Evolutionary conservation across 495 filamentous ascomycete genomes (phyloP).

Genomic region (Lentithecium fluviatile): DNA sequence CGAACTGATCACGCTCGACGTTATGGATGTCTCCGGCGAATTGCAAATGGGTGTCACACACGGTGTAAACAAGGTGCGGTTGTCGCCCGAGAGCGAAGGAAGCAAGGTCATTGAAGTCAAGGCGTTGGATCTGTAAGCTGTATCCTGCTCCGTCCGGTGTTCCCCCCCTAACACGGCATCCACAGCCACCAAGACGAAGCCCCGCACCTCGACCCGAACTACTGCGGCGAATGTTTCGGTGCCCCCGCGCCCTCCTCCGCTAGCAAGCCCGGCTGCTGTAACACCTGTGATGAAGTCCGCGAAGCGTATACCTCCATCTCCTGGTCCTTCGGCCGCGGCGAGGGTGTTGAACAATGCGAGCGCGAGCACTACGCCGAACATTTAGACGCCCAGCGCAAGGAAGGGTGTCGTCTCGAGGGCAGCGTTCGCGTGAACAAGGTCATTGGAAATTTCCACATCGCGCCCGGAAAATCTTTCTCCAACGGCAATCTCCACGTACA

Average conservation of each 20-base stretch:
- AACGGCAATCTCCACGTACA: slow-evolving; percentile 96
- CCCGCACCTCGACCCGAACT: slow-evolving; percentile 81
- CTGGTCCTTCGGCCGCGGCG: slow-evolving; percentile 91
- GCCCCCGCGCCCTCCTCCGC: slow-evolving; percentile 69
- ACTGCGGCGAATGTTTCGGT: slow-evolving; percentile 93
- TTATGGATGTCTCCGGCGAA: slow-evolving; percentile 98
- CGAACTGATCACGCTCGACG: slow-evolving; percentile 92
- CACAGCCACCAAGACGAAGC: slow-evolving; percentile 59
- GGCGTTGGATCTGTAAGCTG: slow-evolving; percentile 67
- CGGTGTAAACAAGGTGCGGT: slow-evolving; percentile 83
- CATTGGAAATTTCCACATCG: slow-evolving; percentile 97
- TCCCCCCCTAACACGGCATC: slow-evolving; percentile 2
- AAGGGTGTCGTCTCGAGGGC: slow-evolving; percentile 94
- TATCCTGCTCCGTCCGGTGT: not conserved
- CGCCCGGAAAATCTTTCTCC: slow-evolving; percentile 89
- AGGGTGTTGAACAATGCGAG: slow-evolving; percentile 92
- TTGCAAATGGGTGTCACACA: slow-evolving; percentile 91
- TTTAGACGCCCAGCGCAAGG: slow-evolving; percentile 78
- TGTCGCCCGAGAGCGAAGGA: slow-evolving; percentile 69
- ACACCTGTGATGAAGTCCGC: slow-evolving; percentile 93
- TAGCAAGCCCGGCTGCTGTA: slow-evolving; percentile 80
- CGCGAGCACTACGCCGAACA: slow-evolving; percentile 89
- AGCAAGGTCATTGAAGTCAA: slow-evolving; percentile 74
- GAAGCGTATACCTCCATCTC: slow-evolving; percentile 84
- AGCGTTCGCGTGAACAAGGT: slow-evolving; percentile 96